Evolutionary conservation across 306 rosid species (phyloP).

Genomic region (Prosopis cineraria): DNA sequence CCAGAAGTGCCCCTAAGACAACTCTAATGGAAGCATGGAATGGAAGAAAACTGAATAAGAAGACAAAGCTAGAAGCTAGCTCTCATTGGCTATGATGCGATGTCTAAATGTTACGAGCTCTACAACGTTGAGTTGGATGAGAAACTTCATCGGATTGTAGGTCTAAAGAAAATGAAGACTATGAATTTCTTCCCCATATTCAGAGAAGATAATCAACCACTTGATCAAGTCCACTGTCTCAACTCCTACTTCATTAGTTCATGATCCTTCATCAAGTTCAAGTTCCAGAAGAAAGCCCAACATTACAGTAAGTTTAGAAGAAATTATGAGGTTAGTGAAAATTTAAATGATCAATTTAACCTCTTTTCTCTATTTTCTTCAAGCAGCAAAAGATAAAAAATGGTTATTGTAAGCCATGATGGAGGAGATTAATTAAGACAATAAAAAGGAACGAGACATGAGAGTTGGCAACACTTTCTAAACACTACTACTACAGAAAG

Average conservation of each 20-base stretch:
- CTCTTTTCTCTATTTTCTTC: too few relatives aligned
- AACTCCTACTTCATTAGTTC: background rate
- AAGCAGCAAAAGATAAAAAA: background rate
- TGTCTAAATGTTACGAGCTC: too few relatives aligned
- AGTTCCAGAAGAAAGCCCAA: too few relatives aligned
- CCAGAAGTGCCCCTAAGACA: background rate
- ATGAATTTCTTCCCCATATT: too few relatives aligned
- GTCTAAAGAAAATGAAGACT: too few relatives aligned
- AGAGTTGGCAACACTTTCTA: too few relatives aligned
- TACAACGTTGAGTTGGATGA: background rate
- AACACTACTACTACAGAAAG: too few relatives aligned
- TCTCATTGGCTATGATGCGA: background rate
- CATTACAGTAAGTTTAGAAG: background rate
- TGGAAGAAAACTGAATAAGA: background rate
- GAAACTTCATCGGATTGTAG: too few relatives aligned
- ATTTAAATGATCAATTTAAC: background rate
- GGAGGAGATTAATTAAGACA: too few relatives aligned
- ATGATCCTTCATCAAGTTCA: background rate
- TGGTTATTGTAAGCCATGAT: background rate
- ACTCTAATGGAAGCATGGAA: background rate
- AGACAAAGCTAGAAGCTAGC: background rate
- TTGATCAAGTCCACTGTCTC: too few relatives aligned
- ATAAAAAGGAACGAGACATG: too few relatives aligned
- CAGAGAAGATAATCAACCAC: too few relatives aligned
- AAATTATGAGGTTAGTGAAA: background rate